phyloP scores from a whole-genome alignment of 2,329 filamentous ascomycete species.

The Fusarium virguliforme region DNA sequence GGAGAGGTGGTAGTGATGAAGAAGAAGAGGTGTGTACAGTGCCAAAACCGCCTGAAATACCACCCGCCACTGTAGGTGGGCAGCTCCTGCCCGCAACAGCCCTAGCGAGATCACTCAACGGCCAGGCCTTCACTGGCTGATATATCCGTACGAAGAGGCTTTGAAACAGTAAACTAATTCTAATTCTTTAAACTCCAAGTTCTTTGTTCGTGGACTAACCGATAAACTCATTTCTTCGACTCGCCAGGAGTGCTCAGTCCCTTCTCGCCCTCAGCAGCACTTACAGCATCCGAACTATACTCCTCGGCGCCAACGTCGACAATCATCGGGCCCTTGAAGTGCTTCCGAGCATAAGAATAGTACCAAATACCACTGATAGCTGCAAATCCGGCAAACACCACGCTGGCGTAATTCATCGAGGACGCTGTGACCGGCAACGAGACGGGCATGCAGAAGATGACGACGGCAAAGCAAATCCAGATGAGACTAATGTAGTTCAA shows the following conservation, averaged over 20 bases:
- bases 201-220: not conserved
- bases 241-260: constrained; percentile 21
- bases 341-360: constrained; percentile 72
- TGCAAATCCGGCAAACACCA: constrained; percentile 75
- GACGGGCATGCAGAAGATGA: constrained; percentile 83
- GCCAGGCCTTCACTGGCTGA: not conserved
- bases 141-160: no score
- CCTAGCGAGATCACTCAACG: not conserved
- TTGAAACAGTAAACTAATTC: no score
- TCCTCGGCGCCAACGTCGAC: constrained; percentile 35
- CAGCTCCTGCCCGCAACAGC: no score
- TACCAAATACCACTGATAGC: constrained; percentile 74
- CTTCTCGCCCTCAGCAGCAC: constrained; percentile 29
- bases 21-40: no score
- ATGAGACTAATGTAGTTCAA: constrained; percentile 77
- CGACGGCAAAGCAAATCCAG: constrained; percentile 80
- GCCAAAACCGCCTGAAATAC: no score
- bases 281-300: constrained; percentile 19
- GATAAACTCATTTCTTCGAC: constrained; percentile 20
- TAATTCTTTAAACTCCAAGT: not conserved
- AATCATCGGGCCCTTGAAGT: constrained; percentile 71
- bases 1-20: no score
- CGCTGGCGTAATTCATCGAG: constrained; percentile 77
- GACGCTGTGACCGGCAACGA: constrained; percentile 70
- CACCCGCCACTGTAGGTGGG: no score